Conservation (phyloP, 192 early-diverging fungal species). For the Allomyces macrogynus region DNA sequence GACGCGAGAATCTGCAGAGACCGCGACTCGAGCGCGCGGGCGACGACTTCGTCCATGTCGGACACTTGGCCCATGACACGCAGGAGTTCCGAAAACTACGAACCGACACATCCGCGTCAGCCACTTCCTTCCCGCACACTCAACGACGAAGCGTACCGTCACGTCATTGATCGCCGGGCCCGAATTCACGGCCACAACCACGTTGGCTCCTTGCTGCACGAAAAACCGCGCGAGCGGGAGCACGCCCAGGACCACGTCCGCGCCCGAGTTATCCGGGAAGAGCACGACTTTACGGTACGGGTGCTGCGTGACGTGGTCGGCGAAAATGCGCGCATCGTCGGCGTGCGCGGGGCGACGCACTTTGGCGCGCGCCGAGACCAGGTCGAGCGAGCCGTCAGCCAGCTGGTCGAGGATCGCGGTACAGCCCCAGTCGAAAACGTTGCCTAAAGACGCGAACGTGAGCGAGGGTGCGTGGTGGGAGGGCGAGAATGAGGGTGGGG, state of each 20-base stretch:
- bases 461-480: too few relatives aligned
- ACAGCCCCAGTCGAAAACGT: slow-evolving; percentile 74
- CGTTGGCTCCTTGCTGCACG: slow-evolving; percentile 21
- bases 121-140: too few relatives aligned
- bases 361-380: slow-evolving; percentile 24
- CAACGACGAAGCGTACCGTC: slow-evolving; percentile 18
- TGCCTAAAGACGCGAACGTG: too few relatives aligned
- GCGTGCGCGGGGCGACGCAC: slow-evolving; percentile 18
- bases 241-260: slow-evolving; percentile 58
- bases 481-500: too few relatives aligned
- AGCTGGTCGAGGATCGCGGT: slow-evolving; percentile 35
- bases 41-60: slow-evolving; percentile 20
- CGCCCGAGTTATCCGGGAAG: slow-evolving; percentile 66
- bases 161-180: slow-evolving; percentile 62
- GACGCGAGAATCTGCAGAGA: slow-evolving; percentile 36
- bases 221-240: slow-evolving; percentile 53
- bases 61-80: slow-evolving; percentile 21
- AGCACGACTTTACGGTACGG: slow-evolving; percentile 39
- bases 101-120: not conserved
- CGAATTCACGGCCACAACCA: slow-evolving; percentile 56
- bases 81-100: slow-evolving; percentile 28
- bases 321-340: slow-evolving; percentile 23
- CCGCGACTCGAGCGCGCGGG: slow-evolving; percentile 6
- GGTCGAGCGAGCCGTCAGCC: slow-evolving; percentile 30
- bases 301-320: slow-evolving; percentile 8